phyloP scores from a whole-genome alignment of 495 filamentous ascomycete species.

The Xylaria curta region DNA sequence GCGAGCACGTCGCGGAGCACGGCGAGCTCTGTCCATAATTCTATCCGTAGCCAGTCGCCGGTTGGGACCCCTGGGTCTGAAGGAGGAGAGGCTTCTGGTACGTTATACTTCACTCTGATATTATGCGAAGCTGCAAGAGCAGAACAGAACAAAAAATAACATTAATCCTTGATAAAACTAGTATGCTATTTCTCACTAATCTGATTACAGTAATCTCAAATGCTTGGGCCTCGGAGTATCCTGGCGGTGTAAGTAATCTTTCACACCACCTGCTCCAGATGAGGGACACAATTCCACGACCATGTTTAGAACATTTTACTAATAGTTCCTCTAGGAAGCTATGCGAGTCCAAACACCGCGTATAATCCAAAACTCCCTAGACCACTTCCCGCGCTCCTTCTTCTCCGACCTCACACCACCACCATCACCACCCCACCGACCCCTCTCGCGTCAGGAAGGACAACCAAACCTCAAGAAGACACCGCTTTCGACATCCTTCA shows the following conservation, averaged over 20 bases:
- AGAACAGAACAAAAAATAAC: background rate
- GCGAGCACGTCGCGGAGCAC: constrained; percentile 46
- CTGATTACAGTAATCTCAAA: background rate
- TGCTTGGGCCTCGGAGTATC: constrained; percentile 30
- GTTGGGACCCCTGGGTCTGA: constrained; percentile 37
- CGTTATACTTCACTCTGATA: background rate
- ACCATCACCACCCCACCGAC: background rate
- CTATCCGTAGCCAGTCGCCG: constrained; percentile 45
- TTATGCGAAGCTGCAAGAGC: background rate
- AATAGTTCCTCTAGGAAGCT: constrained; percentile 48
- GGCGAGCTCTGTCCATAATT: constrained; percentile 41
- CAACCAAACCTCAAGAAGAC: constrained; percentile 4
- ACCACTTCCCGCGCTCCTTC: constrained; percentile 48
- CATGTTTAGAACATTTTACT: background rate
- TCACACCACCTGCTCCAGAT: background rate
- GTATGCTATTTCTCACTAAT: background rate
- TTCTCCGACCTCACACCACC: constrained; percentile 55
- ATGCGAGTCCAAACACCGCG: constrained; percentile 56
- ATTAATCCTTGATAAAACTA: background rate
- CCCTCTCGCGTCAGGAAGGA: constrained; percentile 18
- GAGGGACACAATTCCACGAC: background rate
- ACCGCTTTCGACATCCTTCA: constrained; percentile 13
- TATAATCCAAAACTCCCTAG: constrained; percentile 39
- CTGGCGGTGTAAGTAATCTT: constrained; percentile 37
- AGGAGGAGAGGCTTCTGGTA: constrained; percentile 33